Conservation (phyloP, 768 basidiomycete species). For the Kwoniella dejecticola region DNA sequence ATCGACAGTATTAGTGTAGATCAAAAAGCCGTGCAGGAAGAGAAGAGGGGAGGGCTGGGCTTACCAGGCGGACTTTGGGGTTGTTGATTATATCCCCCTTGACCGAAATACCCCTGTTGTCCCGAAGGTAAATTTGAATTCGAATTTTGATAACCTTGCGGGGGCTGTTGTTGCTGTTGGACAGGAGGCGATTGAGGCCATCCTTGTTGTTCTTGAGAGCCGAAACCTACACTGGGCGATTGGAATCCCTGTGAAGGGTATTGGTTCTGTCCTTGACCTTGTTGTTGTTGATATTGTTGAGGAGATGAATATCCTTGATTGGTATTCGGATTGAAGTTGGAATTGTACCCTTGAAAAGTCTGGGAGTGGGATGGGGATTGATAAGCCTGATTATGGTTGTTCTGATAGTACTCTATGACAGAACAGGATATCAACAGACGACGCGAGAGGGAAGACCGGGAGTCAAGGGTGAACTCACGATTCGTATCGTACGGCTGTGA, state of each 20-base stretch:
- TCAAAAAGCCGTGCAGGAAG: no score
- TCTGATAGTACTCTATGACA: slow-evolving; percentile 14
- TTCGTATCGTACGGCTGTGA: slow-evolving; percentile 27
- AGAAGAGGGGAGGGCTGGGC: no score
- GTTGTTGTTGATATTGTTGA: slow-evolving; percentile 7
- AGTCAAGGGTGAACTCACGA: slow-evolving; percentile 5
- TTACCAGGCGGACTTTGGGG: slow-evolving; percentile 47
- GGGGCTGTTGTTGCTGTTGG: not conserved
- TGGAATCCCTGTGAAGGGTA: slow-evolving; percentile 4
- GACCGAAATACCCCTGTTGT: slow-evolving; percentile 24
- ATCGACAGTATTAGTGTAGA: not conserved
- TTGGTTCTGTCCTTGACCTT: not conserved
- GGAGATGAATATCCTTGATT: slow-evolving; percentile 2
- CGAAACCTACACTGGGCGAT: not conserved
- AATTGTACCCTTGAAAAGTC: not conserved
- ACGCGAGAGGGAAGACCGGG: not conserved
- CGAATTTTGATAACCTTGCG: slow-evolving; percentile 3
- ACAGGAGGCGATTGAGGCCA: not conserved
- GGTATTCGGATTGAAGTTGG: not conserved
- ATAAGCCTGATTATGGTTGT: slow-evolving; percentile 4
- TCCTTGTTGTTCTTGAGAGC: slow-evolving; percentile 8
- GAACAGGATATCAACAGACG: not conserved
- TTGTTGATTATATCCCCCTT: slow-evolving; percentile 11
- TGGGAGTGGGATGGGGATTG: not conserved
- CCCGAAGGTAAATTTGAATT: not conserved